phyloP scores from a whole-genome alignment of 352 stramenopile species.

The Pythium oligandrum region DNA sequence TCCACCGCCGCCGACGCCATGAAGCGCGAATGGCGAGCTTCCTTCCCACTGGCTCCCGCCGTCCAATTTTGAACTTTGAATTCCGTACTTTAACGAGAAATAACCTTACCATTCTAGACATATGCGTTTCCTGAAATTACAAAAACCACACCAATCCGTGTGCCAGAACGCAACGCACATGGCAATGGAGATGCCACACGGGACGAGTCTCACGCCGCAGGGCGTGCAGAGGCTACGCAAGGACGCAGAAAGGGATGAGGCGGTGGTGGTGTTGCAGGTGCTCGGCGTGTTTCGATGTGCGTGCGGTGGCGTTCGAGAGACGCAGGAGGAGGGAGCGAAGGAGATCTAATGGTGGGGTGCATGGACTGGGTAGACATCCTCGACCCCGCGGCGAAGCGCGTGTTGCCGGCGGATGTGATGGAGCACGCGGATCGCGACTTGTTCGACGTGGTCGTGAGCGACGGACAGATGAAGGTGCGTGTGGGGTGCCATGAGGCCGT shows the following conservation, averaged over 20 bases:
- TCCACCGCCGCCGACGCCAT: too few species aligned
- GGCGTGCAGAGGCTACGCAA: constrained; percentile 31
- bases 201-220: constrained; percentile 28
- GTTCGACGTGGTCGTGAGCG: constrained; percentile 65
- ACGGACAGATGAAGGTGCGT: constrained; percentile 37
- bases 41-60: too few species aligned
- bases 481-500: not conserved
- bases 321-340: not conserved
- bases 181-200: constrained; percentile 4
- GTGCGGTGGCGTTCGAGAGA: constrained; percentile 1
- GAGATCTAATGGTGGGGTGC: not conserved
- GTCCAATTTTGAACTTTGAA: too few species aligned
- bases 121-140: too few species aligned
- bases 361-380: constrained; percentile 29
- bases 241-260: constrained; percentile 6
- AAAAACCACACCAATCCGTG: not conserved
- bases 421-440: constrained; percentile 23
- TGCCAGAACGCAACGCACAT: constrained; percentile 8
- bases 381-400: constrained; percentile 34
- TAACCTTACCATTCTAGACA: not conserved
- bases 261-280: constrained; percentile 37
- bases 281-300: constrained; percentile 53
- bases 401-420: constrained; percentile 19
- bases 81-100: not conserved
- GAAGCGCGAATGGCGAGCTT: too few species aligned